Evolutionary conservation across 345 rosid genomes (phyloP).

Genomic region (Populus nigra): DNA sequence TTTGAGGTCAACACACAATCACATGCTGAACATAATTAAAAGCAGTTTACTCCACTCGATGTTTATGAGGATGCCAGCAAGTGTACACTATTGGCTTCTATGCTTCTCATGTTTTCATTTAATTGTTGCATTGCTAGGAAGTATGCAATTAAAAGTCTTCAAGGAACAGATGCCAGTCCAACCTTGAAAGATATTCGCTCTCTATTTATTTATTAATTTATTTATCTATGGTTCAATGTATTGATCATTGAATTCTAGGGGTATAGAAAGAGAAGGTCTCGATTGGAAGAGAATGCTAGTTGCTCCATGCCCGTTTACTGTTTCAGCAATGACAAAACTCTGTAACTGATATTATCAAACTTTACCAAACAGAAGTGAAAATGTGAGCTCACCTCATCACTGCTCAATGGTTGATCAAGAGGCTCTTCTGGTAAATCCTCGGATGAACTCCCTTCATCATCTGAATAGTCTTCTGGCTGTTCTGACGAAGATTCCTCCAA

Average conservation of each 20-base stretch:
- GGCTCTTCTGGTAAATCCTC: conserved; percentile 40
- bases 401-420: conserved; percentile 46
- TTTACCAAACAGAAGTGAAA: neutral
- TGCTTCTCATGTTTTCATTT: neutral
- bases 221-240: neutral
- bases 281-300: neutral
- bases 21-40: neutral
- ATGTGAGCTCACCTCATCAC: conserved; percentile 49
- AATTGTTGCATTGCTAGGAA: neutral
- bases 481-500: conserved; percentile 46
- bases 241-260: neutral
- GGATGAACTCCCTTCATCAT: conserved; percentile 30
- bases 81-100: neutral
- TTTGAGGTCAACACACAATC: neutral
- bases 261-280: neutral
- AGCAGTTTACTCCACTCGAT: neutral
- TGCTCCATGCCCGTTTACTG: neutral
- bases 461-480: conserved; percentile 25
- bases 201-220: neutral
- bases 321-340: neutral
- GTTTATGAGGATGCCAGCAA: neutral
- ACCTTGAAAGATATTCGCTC: neutral
- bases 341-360: no score
- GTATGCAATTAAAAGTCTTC: neutral
- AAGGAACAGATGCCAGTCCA: neutral